Evolutionary conservation across 1,139 yeast species (phyloP), one percentile per base, ranked within the genome.

Genomic region (Taphrina sp.): DNA sequence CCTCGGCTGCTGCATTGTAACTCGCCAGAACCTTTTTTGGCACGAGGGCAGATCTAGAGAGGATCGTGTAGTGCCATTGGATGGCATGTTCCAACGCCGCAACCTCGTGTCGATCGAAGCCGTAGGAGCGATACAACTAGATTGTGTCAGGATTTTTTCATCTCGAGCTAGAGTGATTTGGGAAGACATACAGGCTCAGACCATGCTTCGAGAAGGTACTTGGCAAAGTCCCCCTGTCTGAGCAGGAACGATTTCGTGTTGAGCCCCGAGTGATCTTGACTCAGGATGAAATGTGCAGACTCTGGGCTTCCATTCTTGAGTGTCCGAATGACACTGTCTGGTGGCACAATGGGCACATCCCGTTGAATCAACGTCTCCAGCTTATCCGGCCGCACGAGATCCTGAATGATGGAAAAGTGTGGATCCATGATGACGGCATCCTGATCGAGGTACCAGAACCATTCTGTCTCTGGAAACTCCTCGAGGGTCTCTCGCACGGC

Each of bases 1-100:
- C 64, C 52, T 69, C 65, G 56, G 64, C 58, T 64, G 52, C 64
- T 34, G 72, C 67, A 56, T 75, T 76, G 16, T 71, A 64, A 24
- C 83, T 71, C 12, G 79, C 76, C 47, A 82, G 74, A n/a, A 76
- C 69, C 62, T 80, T 75, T 39, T 81, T 73, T 4, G 88, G 86
- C 0, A 92, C 78, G 10, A 90, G 70, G 0, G 88, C 85, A 3
- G 94, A 75, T 64, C 81, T 83, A 56, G 85, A 77, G 62, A 90
- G 75, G 37, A 84, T 72, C 47, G 78, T 79, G 10, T 95, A 95
- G 67, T 92, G 98, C 98, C 97, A 92, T 69, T 88, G 96, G 61
- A 89, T 73, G 35, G 88, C 74, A 68, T 92, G 97, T 22, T 88
- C 80, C 53, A 90, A 67, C 0, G 94, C 87, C 10, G 82, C 76